A percentile compares a stretch with the other conserved stretches of the same genome.
These are phyloP conservation scores for Tremella mesenterica DNA, from an alignment of 768 basidiomycete genomes.

Conservation along the genomic window DNA sequence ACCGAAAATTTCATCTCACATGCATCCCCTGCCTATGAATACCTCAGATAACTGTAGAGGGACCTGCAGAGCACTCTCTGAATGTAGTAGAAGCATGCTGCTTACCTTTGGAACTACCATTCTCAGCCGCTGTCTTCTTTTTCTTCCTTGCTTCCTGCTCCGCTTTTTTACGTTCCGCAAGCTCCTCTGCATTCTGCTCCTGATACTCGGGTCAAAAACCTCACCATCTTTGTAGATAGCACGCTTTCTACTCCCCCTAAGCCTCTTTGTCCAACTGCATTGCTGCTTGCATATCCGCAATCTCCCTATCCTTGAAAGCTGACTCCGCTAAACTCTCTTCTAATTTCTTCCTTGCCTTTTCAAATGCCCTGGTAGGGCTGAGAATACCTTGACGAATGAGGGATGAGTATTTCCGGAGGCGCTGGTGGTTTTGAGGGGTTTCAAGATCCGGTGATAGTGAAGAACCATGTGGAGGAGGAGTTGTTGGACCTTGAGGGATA, in stretches of 20 bases:
- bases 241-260: conserved; percentile 1
- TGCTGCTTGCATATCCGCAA: background rate
- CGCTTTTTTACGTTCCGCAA: background rate
- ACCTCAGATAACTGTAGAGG: background rate
- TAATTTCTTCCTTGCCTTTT: conserved; percentile 2
- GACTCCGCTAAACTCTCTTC: background rate
- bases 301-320: background rate
- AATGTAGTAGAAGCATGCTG: background rate
- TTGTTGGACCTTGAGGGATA: no score
- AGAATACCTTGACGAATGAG: no score
- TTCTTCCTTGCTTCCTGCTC: background rate
- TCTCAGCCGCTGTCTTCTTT: background rate
- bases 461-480: no score
- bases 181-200: background rate
- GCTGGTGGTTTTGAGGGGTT: no score
- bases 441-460: no score
- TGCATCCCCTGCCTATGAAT: background rate
- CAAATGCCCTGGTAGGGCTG: no score
- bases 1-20: no score
- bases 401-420: no score
- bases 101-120: background rate
- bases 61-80: background rate
- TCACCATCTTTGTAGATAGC: background rate
- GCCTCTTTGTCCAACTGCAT: conserved; percentile 3
- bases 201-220: background rate